phyloP scores from a whole-genome alignment of 345 rosid genomes.

The Rhodamnia argentea region DNA sequence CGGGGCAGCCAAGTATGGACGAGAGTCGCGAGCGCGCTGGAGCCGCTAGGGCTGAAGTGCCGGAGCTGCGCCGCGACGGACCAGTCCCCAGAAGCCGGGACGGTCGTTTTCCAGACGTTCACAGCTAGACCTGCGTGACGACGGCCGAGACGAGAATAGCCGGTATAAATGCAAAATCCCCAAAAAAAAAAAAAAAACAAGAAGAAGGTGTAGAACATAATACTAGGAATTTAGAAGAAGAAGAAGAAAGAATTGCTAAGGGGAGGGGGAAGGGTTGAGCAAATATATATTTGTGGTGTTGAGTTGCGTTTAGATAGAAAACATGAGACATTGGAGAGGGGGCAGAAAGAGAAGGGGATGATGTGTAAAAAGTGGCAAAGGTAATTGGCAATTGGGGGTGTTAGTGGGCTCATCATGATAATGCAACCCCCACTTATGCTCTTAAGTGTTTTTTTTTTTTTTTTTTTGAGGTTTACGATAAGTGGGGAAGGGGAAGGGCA shows the following conservation, averaged over 20 bases:
- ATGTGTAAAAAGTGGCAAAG: conserved; percentile 7
- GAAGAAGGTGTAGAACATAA: neutral
- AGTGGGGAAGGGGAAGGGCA: conserved; percentile 16
- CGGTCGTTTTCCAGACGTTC: conserved; percentile 71
- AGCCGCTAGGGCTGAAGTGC: conserved; percentile 65
- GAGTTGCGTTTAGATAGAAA: conserved; percentile 4
- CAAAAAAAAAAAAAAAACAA: neutral
- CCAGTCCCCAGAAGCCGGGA: conserved; percentile 68
- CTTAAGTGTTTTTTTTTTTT: too few relatives aligned
- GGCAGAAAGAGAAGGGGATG: conserved; percentile 27
- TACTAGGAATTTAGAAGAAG: neutral
- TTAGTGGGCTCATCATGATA: conserved; percentile 42
- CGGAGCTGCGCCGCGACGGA: conserved; percentile 57
- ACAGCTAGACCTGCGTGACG: conserved; percentile 49
- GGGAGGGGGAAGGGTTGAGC: neutral
- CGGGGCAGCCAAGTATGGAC: conserved; percentile 40
- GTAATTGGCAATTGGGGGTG: neutral
- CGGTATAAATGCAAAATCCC: neutral
- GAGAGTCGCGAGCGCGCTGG: conserved; percentile 48
- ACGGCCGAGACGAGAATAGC: neutral
- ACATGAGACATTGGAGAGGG: neutral
- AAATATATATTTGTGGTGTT: neutral
- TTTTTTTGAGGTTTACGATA: neutral
- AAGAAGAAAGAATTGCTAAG: neutral
- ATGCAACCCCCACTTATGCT: conserved; percentile 87